Evolutionary conservation across 129 eudicot genomes (phyloP).

Genomic region (Mikania micrantha): DNA sequence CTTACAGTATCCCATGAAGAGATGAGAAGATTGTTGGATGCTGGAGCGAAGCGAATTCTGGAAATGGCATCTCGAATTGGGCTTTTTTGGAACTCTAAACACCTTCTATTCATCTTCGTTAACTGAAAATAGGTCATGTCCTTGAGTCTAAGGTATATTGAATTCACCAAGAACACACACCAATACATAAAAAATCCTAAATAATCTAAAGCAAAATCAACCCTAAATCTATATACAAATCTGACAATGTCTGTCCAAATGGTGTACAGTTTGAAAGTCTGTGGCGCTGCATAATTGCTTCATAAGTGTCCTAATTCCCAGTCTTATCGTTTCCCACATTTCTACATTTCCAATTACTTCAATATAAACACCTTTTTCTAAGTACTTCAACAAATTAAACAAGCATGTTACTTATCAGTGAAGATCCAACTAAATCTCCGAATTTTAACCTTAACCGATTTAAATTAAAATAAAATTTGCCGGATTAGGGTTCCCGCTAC

Average conservation of each 20-base stretch:
- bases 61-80: constrained; percentile 68
- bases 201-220: neutral
- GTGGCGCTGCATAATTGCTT: neutral
- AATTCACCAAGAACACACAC: neutral
- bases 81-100: constrained; percentile 34
- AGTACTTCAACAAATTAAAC: neutral
- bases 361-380: neutral
- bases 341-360: neutral
- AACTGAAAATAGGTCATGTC: constrained; percentile 12
- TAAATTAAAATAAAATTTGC: too few species aligned
- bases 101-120: constrained; percentile 37
- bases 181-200: neutral
- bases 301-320: neutral
- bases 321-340: neutral
- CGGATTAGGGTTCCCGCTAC: neutral
- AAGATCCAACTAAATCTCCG: neutral
- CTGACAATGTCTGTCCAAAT: neutral
- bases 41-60: constrained; percentile 67
- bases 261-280: neutral
- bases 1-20: constrained; percentile 96
- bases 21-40: constrained; percentile 71
- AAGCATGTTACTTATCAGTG: neutral
- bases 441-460: too few species aligned
- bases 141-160: neutral
- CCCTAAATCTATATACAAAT: neutral